Conservation (phyloP, 2,329 filamentous ascomycete species). For the Penicillium sp. region DNA sequence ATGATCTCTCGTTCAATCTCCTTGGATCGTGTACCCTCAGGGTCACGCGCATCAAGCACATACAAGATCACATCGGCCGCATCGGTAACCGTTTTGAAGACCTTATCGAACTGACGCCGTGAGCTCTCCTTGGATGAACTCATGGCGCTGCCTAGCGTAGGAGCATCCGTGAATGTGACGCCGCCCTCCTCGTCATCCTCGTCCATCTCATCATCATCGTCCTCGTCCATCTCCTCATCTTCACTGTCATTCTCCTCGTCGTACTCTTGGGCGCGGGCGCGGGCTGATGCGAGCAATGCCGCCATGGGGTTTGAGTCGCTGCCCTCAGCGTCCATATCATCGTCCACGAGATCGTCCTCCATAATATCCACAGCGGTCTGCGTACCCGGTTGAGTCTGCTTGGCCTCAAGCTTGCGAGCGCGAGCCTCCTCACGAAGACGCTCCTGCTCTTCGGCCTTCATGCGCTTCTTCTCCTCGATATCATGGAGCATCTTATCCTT, state of each 20-base stretch:
- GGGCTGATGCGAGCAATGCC: slow-evolving; percentile 42
- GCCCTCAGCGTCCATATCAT: slow-evolving; percentile 45
- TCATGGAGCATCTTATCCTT: slow-evolving; percentile 93
- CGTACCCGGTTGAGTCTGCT: slow-evolving; percentile 31
- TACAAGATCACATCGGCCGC: slow-evolving; percentile 87
- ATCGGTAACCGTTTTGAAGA: slow-evolving; percentile 89
- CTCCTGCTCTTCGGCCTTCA: slow-evolving; percentile 73
- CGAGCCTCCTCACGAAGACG: slow-evolving; percentile 62
- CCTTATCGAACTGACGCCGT: slow-evolving; percentile 85
- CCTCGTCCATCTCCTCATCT: slow-evolving; percentile 49
- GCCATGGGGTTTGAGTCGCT: slow-evolving; percentile 56
- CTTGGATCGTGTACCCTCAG: slow-evolving; percentile 81
- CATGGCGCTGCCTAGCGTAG: slow-evolving; percentile 37
- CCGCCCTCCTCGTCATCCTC: slow-evolving; percentile 48
- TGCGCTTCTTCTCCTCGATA: slow-evolving; percentile 79
- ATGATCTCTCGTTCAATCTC: slow-evolving; percentile 88
- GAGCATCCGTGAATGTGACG: slow-evolving; percentile 47
- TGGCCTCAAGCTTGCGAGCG: slow-evolving; percentile 31
- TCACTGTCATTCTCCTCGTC: slow-evolving; percentile 45
- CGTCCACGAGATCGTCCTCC: slow-evolving; percentile 50
- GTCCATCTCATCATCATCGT: slow-evolving; percentile 53
- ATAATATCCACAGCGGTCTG: slow-evolving; percentile 31
- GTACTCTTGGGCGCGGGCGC: slow-evolving; percentile 41
- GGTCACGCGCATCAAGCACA: slow-evolving; percentile 86
- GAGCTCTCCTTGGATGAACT: slow-evolving; percentile 53